These are phyloP conservation scores for Patellifolia procumbens DNA, from an alignment of 179 eudicot species.

Conservation along the genomic window DNA sequence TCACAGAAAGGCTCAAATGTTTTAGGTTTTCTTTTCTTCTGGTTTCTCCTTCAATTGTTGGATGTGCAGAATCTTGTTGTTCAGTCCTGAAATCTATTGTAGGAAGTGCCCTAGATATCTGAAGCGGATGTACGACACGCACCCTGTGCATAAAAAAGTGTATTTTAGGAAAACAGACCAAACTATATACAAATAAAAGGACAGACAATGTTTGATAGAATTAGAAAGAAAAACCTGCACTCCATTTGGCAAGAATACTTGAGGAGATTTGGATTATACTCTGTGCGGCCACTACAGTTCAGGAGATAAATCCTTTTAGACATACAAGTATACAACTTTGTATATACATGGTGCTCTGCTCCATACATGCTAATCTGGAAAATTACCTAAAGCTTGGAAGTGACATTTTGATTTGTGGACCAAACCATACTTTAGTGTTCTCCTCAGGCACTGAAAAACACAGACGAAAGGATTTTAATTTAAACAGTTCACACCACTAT, in stretches of 20 bases:
- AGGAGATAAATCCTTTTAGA: conserved; percentile 26
- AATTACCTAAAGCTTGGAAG: conserved; percentile 92
- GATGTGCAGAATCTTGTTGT: conserved; percentile 21
- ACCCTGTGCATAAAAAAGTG: conserved; percentile 45
- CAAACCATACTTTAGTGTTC: conserved; percentile 52
- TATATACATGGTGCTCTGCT: no score
- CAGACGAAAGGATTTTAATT: background rate
- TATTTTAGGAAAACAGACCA: conserved; percentile 11
- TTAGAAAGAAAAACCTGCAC: conserved; percentile 63
- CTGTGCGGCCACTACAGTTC: conserved; percentile 73
- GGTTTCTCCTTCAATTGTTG: conserved; percentile 8
- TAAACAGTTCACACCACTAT: background rate
- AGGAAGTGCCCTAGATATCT: conserved; percentile 41
- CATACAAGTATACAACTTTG: no score
- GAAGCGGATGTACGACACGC: conserved; percentile 56
- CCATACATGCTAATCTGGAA: background rate
- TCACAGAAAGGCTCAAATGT: conserved; percentile 54
- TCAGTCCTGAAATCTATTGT: conserved; percentile 25
- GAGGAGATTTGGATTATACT: conserved; percentile 61
- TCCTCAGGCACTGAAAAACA: conserved; percentile 36
- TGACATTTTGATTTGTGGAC: conserved; percentile 72
- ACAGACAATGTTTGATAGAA: background rate
- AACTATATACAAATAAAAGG: background rate
- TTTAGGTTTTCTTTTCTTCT: conserved; percentile 40
- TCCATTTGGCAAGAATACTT: conserved; percentile 82